Percentiles rank a stretch among this genome's conserved stretches.
Conservation (phyloP, 257 asterid genomes). For the Eustoma russellianum region DNA sequence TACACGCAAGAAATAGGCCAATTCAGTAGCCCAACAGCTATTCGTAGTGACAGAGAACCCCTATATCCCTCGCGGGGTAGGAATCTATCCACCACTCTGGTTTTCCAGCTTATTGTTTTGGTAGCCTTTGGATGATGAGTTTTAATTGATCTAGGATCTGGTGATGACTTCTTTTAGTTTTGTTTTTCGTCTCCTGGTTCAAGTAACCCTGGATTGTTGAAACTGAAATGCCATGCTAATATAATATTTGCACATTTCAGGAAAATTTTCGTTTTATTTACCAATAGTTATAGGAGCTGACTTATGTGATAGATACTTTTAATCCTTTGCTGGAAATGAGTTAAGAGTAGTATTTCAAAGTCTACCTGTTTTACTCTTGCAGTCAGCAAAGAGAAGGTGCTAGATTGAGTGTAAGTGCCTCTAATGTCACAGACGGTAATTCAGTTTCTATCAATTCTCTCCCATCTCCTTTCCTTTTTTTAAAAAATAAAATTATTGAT, state of each 20-base stretch:
- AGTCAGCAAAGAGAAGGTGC: constrained; percentile 50
- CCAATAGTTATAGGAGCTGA: too few species aligned
- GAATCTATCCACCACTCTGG: too few species aligned
- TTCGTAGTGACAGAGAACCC: too few species aligned
- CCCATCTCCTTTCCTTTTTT: too few species aligned
- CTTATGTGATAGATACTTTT: neutral
- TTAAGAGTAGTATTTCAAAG: neutral
- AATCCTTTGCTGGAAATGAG: neutral
- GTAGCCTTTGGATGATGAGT: too few species aligned
- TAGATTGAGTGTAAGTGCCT: constrained; percentile 19
- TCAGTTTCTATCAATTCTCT: too few species aligned
- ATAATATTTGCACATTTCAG: neutral
- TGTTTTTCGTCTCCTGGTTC: neutral
- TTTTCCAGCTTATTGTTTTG: too few species aligned
- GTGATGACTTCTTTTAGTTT: neutral
- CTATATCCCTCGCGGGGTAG: too few species aligned
- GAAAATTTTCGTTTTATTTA: neutral
- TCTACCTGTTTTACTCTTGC: constrained; percentile 26
- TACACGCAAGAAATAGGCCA: too few species aligned
- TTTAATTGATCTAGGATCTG: too few species aligned
- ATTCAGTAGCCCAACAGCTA: too few species aligned
- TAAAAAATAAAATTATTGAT: too few species aligned
- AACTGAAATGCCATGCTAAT: neutral
- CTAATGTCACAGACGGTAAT: constrained; percentile 43
- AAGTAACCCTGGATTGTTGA: neutral